Conservation (phyloP, 1,284 basidiomycete species). For the Austroboletus niveus region DNA sequence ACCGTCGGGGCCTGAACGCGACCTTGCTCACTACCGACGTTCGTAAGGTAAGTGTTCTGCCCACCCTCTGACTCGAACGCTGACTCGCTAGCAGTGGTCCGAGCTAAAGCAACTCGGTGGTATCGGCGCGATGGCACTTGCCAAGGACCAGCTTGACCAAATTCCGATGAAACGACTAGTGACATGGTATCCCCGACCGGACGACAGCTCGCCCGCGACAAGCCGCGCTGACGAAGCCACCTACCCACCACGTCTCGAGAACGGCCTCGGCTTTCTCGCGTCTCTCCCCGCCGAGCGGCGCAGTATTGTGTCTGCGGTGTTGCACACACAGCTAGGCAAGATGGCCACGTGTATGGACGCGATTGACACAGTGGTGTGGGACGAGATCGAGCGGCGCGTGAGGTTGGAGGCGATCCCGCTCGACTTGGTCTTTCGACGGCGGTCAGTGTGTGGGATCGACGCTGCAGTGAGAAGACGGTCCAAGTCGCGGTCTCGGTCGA, state of each 20-base stretch:
- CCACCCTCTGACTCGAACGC: neutral
- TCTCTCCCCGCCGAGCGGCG: slow-evolving; percentile 30
- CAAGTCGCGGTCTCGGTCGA: slow-evolving; percentile 3
- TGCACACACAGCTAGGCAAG: slow-evolving; percentile 29
- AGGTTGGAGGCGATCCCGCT: slow-evolving; percentile 25
- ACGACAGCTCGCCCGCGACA: slow-evolving; percentile 25
- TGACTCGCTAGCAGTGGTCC: slow-evolving; percentile 30
- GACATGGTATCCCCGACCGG: slow-evolving; percentile 27
- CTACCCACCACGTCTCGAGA: slow-evolving; percentile 30
- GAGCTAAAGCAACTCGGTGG: slow-evolving; percentile 40
- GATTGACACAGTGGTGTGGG: slow-evolving; percentile 29
- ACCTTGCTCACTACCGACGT: slow-evolving; percentile 44
- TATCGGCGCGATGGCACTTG: slow-evolving; percentile 41
- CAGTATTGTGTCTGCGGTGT: slow-evolving; percentile 27
- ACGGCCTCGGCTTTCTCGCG: slow-evolving; percentile 23
- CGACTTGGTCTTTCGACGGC: slow-evolving; percentile 20
- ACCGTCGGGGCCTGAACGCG: slow-evolving; percentile 39
- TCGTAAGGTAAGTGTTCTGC: slow-evolving; percentile 32
- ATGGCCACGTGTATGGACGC: slow-evolving; percentile 33
- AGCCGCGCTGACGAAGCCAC: slow-evolving; percentile 36
- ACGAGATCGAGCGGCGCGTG: slow-evolving; percentile 31
- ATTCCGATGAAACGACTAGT: slow-evolving; percentile 23
- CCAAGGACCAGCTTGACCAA: slow-evolving; percentile 35
- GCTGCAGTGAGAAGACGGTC: no score
- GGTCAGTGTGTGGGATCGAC: neutral